Percentiles rank a stretch among this genome's conserved stretches.
phyloP scores from a whole-genome alignment of 108 stramenopile genomes.

The Cyclostephanos invisitatus region DNA sequence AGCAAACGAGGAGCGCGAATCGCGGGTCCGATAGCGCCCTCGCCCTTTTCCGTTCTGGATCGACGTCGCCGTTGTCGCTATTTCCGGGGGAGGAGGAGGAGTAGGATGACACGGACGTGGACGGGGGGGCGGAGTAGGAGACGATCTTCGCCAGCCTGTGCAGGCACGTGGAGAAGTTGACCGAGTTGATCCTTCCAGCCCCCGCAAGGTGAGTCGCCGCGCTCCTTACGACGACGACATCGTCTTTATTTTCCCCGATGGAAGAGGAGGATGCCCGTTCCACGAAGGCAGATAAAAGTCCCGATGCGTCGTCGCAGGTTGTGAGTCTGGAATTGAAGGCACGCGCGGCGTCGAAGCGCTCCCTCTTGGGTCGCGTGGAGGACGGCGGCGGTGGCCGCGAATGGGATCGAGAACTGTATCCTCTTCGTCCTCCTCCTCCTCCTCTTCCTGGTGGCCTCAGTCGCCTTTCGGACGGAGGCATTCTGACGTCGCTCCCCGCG shows the following conservation, averaged over 20 bases:
- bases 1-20: slow-evolving; percentile 75
- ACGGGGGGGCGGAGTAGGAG: slow-evolving; percentile 2
- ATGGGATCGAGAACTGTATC: neutral
- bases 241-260: neutral
- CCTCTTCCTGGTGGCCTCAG: neutral
- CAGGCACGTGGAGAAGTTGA: slow-evolving; percentile 78
- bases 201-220: slow-evolving; percentile 52
- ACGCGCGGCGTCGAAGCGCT: slow-evolving; percentile 7
- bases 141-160: slow-evolving; percentile 73
- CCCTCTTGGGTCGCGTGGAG: neutral
- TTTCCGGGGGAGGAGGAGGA: slow-evolving; percentile 3
- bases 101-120: neutral
- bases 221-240: neutral
- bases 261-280: slow-evolving; percentile 29
- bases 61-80: slow-evolving; percentile 36
- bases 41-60: slow-evolving; percentile 40
- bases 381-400: neutral
- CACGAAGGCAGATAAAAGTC: slow-evolving; percentile 32
- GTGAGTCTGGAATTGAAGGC: slow-evolving; percentile 39
- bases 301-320: slow-evolving; percentile 24
- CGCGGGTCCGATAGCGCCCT: slow-evolving; percentile 67
- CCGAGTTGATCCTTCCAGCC: slow-evolving; percentile 61
- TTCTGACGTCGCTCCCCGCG: too few relatives aligned
- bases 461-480: neutral
- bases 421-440: neutral